phyloP scores from a whole-genome alignment of 345 rosid species.

The Rhodamnia argentea region DNA sequence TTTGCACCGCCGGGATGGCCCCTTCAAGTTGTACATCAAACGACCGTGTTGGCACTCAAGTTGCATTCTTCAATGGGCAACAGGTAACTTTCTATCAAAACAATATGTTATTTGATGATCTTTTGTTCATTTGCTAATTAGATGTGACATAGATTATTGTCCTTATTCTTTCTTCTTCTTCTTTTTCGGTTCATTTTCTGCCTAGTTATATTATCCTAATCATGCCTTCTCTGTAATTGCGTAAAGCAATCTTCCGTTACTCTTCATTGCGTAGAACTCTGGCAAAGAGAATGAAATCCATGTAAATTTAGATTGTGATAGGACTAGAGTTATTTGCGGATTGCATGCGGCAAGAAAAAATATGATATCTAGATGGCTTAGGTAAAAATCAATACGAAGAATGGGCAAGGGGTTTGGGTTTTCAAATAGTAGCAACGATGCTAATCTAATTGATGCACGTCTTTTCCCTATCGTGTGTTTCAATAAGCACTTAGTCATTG shows the following conservation, averaged over 20 bases:
- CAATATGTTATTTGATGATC: not conserved
- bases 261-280: not conserved
- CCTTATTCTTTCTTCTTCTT: too few species aligned
- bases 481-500: not conserved
- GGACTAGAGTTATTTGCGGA: not conserved
- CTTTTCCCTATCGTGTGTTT: not conserved
- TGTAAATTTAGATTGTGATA: not conserved
- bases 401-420: not conserved
- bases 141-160: not conserved
- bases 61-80: not conserved
- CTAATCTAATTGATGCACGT: not conserved
- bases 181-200: not conserved
- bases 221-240: too few species aligned
- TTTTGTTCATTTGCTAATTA: too few species aligned
- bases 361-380: not conserved
- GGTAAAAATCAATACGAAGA: not conserved
- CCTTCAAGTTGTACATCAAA: fast-evolving
- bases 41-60: not conserved
- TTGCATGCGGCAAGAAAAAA: not conserved
- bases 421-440: not conserved
- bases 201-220: too few species aligned
- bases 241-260: not conserved
- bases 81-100: not conserved
- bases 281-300: not conserved
- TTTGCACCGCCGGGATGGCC: not conserved